Base-by-base conservation (phyloP, 2,329 filamentous ascomycete species). In the Pseudopithomyces maydicus region DNA sequence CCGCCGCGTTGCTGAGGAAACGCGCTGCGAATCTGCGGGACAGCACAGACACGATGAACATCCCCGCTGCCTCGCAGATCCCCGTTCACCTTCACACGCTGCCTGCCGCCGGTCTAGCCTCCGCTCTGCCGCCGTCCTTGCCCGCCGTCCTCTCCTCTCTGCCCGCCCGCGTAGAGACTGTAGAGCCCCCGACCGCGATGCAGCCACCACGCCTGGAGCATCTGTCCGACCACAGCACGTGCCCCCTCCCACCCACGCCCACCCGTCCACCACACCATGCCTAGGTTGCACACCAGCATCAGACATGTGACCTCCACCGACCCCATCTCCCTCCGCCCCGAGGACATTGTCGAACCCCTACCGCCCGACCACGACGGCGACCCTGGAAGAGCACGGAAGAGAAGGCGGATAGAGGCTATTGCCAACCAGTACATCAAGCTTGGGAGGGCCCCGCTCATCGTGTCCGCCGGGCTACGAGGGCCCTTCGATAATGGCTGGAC, bases 391-490 rank as follows among this genome's bases (percentile, higher is more conserved):
- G 72, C 78, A 2, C 80, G 83, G 12, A 86, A 84, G 68, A 80
- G 80, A 23, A 72, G 78, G 20, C 81, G 85, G 57, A 86, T 88
- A 56, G 87, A 90, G 69, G 73, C 78, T 0, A 82, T 88, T 12
- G 88, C 85, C 1, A 75, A 80, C 32, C 79, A 81, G 33, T 90
- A 84, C 63, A 75, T 90, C 36, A 74, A 79, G 26, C 38, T 51
- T 6, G 89, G 88, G 0, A 75, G 80, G 29, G 68, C 80, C 1
- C 81, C 88, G 0, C 67, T 83, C 22, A 78, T 92, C 2, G 70
- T 87, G 2, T 88, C 89, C 12, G 84, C 88, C 6, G 74, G 77
- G 6, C 77, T 91, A 2, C 81, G 77, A 57, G 89, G 88, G 0
- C 89, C 88, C 0, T 89, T 90, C 61, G 79, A 71, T 23, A 51